phyloP scores from a whole-genome alignment of 768 basidiomycete genomes.

The Boletales sp. region DNA sequence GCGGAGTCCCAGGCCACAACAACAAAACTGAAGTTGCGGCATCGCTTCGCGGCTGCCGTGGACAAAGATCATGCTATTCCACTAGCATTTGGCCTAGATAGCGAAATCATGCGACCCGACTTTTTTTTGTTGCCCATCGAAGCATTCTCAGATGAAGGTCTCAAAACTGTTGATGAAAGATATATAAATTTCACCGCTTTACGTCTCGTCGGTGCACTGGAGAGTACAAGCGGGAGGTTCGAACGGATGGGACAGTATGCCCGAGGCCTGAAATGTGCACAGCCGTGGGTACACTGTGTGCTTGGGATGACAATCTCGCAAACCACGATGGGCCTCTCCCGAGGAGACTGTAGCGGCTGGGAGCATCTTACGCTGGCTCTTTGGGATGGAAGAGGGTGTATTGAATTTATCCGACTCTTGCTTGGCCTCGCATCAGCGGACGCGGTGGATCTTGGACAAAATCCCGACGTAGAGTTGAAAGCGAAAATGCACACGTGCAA shows the following conservation, averaged over 20 bases:
- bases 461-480: not conserved
- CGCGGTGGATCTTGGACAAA: not conserved
- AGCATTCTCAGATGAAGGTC: not conserved
- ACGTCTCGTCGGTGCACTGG: not conserved
- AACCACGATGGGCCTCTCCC: not conserved
- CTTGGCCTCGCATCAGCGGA: not conserved
- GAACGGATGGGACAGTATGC: not conserved
- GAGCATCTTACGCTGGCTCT: not conserved
- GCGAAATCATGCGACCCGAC: slow-evolving; percentile 3
- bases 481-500: not conserved
- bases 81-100: slow-evolving; percentile 32
- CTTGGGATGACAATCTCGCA: not conserved
- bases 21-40: too few relatives aligned
- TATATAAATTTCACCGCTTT: not conserved
- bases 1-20: not conserved
- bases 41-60: slow-evolving; percentile 3
- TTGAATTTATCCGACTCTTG: slow-evolving; percentile 3
- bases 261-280: slow-evolving; percentile 1
- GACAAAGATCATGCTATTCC: not conserved
- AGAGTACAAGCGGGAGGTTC: not conserved
- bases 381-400: not conserved
- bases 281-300: slow-evolving; percentile 5
- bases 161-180: not conserved
- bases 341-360: slow-evolving; percentile 4
- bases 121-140: not conserved